Percentiles rank a stretch among this genome's conserved stretches.
Conservation (phyloP, 495 filamentous ascomycete species). For the Barbatosphaeria neglecta region DNA sequence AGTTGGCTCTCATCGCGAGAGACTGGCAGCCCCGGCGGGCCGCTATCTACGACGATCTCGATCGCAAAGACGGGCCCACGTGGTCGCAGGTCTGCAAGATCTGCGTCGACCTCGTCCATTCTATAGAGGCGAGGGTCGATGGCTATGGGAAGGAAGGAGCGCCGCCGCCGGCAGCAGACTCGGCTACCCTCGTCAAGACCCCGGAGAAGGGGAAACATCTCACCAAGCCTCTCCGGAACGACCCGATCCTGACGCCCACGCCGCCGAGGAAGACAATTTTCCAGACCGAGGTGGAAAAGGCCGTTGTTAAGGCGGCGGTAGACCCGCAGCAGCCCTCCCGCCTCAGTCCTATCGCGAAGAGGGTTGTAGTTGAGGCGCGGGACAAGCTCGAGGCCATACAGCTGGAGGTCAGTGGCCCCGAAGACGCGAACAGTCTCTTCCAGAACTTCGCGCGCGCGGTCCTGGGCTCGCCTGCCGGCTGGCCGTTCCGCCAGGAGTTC, state of each 20-base stretch:
- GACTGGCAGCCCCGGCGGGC: constrained; percentile 62
- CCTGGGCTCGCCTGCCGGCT: constrained; percentile 48
- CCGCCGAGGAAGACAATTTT: constrained; percentile 33
- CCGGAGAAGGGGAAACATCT: constrained; percentile 17
- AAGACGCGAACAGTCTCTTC: constrained; percentile 24
- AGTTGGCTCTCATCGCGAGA: constrained; percentile 67
- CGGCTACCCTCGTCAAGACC: constrained; percentile 14
- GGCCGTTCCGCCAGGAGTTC: constrained; percentile 60
- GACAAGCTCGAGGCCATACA: constrained; percentile 32
- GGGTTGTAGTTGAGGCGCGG: constrained; percentile 18
- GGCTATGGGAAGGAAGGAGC: constrained; percentile 39
- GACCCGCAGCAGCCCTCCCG: constrained; percentile 44
- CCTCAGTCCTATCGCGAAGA: constrained; percentile 29
- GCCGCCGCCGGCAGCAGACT: constrained; percentile 13
- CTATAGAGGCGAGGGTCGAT: constrained; percentile 53
- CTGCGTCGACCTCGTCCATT: constrained; percentile 55
- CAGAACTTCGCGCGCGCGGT: constrained; percentile 17
- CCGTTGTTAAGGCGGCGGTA: constrained; percentile 42
- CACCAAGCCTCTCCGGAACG: constrained; percentile 42
- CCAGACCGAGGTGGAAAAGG: constrained; percentile 37
- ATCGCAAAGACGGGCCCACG: constrained; percentile 62
- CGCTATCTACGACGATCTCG: constrained; percentile 78
- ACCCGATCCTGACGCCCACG: constrained; percentile 42
- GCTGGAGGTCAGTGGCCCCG: constrained; percentile 27
- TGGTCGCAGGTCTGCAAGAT: constrained; percentile 68